These are phyloP conservation scores for Skeletonema costatum DNA, from an alignment of 108 stramenopile species.

Conservation along the genomic window DNA sequence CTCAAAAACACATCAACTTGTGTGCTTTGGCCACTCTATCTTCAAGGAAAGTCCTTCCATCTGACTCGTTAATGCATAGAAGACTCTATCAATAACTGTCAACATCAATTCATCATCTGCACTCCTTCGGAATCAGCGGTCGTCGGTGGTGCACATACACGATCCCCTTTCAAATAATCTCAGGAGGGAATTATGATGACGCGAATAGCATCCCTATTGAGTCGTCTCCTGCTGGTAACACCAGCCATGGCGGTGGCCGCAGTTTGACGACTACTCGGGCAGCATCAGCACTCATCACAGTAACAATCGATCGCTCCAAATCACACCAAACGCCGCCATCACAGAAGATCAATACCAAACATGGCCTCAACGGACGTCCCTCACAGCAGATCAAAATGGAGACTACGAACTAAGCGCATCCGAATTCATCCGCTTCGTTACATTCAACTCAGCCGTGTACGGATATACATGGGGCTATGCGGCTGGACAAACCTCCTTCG, in stretches of 20 bases:
- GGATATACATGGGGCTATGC: constrained; percentile 7
- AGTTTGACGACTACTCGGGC: not conserved
- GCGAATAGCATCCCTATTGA: not conserved
- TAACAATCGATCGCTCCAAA: not conserved
- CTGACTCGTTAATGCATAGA: not conserved
- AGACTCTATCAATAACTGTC: not conserved
- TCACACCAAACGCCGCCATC: not conserved
- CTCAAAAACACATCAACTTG: not conserved
- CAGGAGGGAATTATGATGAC: not conserved
- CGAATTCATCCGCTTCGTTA: constrained; percentile 24
- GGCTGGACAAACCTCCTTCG: not conserved
- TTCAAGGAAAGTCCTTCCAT: not conserved
- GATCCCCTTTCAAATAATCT: not conserved
- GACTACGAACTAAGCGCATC: constrained; percentile 7
- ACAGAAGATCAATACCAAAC: constrained; percentile 16
- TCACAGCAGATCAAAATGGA: constrained; percentile 11
- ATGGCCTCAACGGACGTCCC: constrained; percentile 8
- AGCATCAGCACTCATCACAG: not conserved
- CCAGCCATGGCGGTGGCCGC: not conserved
- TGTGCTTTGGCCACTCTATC: not conserved
- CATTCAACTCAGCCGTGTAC: constrained; percentile 7
- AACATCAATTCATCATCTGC: not conserved
- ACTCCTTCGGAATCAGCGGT: not conserved
- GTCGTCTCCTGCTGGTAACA: not conserved
- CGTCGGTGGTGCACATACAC: not conserved